Percentiles rank a stretch among this genome's conserved stretches.
These are phyloP conservation scores for Elongisporangium anandrum DNA, from an alignment of 352 stramenopile species.

Conservation along the genomic window DNA sequence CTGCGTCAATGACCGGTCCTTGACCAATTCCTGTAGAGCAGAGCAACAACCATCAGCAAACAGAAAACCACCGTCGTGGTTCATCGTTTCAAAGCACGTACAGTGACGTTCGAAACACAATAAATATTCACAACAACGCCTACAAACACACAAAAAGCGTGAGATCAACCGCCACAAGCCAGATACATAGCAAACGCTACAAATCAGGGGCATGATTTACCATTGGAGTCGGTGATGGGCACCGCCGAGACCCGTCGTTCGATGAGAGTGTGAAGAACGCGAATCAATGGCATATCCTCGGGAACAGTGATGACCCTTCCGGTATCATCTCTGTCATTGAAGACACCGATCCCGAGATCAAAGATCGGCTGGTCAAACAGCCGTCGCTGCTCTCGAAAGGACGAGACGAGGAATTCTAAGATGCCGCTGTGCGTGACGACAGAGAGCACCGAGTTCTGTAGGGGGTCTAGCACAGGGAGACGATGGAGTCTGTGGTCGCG, in stretches of 20 bases:
- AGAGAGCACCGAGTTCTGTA: constrained; percentile 91
- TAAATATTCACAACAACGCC: constrained; percentile 90
- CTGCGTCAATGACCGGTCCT: constrained; percentile 83
- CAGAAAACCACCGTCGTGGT: too few species aligned
- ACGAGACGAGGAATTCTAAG: constrained; percentile 95
- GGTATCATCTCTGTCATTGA: constrained; percentile 45
- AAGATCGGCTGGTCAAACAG: constrained; percentile 97
- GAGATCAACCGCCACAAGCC: constrained; percentile 3
- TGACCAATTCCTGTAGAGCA: constrained; percentile 68
- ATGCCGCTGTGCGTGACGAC: constrained; percentile 93
- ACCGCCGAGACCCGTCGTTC: constrained; percentile 79
- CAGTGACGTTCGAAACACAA: constrained; percentile 89
- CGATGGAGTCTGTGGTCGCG: constrained; percentile 87
- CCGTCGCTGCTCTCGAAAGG: constrained; percentile 94
- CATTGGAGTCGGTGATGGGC: constrained; percentile 78
- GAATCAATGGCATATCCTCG: constrained; percentile 91
- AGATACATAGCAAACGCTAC: background rate
- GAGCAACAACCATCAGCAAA: background rate
- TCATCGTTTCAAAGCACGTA: constrained; percentile 15
- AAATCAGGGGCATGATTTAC: constrained; percentile 28
- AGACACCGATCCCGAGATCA: constrained; percentile 94
- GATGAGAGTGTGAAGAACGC: constrained; percentile 88
- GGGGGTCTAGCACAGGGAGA: constrained; percentile 92
- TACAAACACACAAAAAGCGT: constrained; percentile 12
- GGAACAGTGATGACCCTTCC: constrained; percentile 85